phyloP scores from a whole-genome alignment of 441 rosid species.

The Lepidium campestre region DNA sequence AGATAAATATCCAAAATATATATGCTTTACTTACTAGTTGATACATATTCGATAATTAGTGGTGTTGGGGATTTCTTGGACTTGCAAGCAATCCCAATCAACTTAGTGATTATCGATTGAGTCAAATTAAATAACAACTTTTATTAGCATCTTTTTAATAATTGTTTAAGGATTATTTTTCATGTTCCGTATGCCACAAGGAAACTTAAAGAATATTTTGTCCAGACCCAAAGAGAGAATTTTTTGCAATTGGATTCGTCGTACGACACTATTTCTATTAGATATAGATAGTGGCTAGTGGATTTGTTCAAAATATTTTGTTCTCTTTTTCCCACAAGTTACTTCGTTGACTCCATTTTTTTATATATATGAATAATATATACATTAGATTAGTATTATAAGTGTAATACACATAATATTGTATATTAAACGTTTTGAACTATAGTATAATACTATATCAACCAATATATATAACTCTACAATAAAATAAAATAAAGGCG shows the following conservation, averaged over 20 bases:
- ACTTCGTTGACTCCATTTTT: constrained; percentile 34
- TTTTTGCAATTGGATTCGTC: constrained; percentile 15
- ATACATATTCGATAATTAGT: constrained; percentile 9
- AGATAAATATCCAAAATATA: not conserved
- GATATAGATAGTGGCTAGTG: constrained; percentile 11
- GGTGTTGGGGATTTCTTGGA: constrained; percentile 18
- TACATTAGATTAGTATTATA: not conserved
- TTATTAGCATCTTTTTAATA: constrained; percentile 1
- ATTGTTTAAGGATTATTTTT: constrained; percentile 12
- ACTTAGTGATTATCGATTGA: constrained; percentile 12
- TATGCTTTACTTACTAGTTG: not conserved
- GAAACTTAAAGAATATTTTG: constrained; percentile 17
- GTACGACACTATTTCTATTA: constrained; percentile 20
- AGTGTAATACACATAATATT: not conserved
- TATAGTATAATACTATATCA: not conserved
- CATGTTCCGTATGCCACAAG: constrained; percentile 29
- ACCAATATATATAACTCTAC: not conserved
- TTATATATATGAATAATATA: not conserved
- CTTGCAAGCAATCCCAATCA: constrained; percentile 28
- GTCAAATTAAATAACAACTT: constrained; percentile 11
- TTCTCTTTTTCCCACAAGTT: constrained; percentile 24
- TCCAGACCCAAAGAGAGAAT: constrained; percentile 7
- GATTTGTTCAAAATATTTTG: constrained; percentile 25
- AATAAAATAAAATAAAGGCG: not conserved
- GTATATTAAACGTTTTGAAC: not conserved